phyloP scores from a whole-genome alignment of 176 grass and related monocot species.

The Triticum dicoccoides region DNA sequence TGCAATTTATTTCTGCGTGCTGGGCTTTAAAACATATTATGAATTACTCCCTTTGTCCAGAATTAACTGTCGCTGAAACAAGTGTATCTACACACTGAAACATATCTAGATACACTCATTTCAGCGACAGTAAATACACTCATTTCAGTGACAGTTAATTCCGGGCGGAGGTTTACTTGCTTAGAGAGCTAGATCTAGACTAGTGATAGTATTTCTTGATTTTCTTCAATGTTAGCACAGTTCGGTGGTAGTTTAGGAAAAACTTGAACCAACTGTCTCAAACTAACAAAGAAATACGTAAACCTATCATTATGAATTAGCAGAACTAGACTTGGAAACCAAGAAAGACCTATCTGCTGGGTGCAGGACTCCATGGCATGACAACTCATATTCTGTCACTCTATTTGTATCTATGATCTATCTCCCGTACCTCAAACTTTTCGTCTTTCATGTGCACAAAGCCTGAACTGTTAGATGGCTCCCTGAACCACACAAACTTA shows the following conservation, averaged over 20 bases:
- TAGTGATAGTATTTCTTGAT: background rate
- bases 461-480: background rate
- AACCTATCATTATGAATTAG: background rate
- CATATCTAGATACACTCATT: too few relatives aligned
- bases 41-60: too few relatives aligned
- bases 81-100: too few relatives aligned
- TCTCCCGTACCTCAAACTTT: background rate
- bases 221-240: background rate
- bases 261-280: background rate
- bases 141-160: too few relatives aligned
- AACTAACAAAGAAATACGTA: background rate
- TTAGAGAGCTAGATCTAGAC: background rate
- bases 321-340: background rate
- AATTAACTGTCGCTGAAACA: too few relatives aligned
- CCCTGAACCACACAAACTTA: background rate
- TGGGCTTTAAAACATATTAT: background rate
- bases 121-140: too few relatives aligned
- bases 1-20: slow-evolving; percentile 9
- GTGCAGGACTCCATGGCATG: background rate
- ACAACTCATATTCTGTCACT: background rate
- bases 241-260: background rate
- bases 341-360: background rate
- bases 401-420: background rate
- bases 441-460: background rate
- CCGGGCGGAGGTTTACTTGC: background rate